phyloP scores from a whole-genome alignment of 768 basidiomycete species.

The Tricholoma sp. region DNA sequence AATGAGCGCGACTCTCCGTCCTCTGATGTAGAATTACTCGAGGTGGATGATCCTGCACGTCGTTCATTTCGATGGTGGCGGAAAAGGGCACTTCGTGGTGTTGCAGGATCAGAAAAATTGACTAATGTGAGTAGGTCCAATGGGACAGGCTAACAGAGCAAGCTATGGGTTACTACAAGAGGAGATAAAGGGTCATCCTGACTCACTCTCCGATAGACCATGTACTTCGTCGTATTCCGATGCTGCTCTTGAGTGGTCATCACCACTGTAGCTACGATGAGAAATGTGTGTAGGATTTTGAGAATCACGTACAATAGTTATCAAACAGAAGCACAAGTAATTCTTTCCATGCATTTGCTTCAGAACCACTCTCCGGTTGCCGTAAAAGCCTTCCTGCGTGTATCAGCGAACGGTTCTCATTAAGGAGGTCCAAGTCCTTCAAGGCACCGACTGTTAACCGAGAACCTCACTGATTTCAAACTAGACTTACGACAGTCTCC shows the following conservation, averaged over 20 bases:
- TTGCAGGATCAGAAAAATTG: constrained; percentile 72
- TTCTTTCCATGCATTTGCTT: constrained; percentile 79
- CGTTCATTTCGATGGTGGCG: constrained; percentile 55
- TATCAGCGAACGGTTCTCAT: constrained; percentile 80
- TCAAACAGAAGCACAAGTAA: constrained; percentile 89
- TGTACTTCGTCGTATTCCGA: constrained; percentile 66
- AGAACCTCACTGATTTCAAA: not conserved
- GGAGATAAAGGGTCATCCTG: not conserved
- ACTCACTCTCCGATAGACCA: constrained; percentile 71
- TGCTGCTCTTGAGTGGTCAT: constrained; percentile 77
- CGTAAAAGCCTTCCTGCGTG: constrained; percentile 77
- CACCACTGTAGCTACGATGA: constrained; percentile 53
- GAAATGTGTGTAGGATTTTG: not conserved
- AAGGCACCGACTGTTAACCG: too few relatives aligned
- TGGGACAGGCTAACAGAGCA: constrained; percentile 69
- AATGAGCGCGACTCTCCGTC: constrained; percentile 60
- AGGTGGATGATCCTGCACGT: constrained; percentile 12
- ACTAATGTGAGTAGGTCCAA: constrained; percentile 82
- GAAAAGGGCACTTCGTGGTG: constrained; percentile 48
- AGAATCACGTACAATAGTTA: constrained; percentile 71
- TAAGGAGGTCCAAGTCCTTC: constrained; percentile 83
- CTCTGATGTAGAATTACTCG: constrained; percentile 34
- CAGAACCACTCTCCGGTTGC: constrained; percentile 76
- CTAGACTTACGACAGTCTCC: constrained; percentile 51
- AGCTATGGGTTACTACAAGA: constrained; percentile 3